Evolutionary conservation across 228 moss, liverwort and hornwort species (phyloP), one percentile per base, ranked within the genome.

Genomic region (Sphagnum fallax): DNA sequence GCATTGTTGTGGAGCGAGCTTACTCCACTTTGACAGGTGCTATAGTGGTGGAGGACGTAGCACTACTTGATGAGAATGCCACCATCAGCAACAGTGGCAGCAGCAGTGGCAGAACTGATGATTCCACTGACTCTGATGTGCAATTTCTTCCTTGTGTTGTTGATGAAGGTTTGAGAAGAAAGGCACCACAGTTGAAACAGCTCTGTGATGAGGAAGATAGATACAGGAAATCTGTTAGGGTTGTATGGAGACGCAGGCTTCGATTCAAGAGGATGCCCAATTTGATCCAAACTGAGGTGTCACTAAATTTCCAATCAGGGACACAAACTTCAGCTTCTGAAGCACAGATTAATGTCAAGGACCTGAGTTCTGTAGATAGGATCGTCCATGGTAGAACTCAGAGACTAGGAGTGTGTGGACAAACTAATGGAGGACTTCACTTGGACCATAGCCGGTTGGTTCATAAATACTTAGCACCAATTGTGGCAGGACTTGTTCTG

Each of bases 181-280:
- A 12, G 12, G 55, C 12, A 12, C 55, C 12, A 8, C 12, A 8
- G 7, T 50, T 15, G 73, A 73, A 14, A 65, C 66, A 2, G 64
- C 60, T 47, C 10, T 60, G 6, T 63, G n/a, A 53, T 63, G 47
- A 62, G 69, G 50, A 48, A 48, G 10, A 14, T 49, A 49, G 50
- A 65, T 4, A 13, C 49, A 13, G 65, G 0, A 13, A 13, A 65
- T 13, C 12, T 61, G 64, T 69, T 16, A 53, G 67, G 7, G 74
- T 72, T 47, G 47, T 64, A 61, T 91, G 83, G 74, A 88, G 90
- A 69, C 89, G 98, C 53, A 82, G 98, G 69, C 76, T 98, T 52
- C 81, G 93, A 47, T 98, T 98, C 75, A 77, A 81, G 77, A 75
- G 98, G 58, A 92, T 92, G 94, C 98, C 98, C 52, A 98, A 98